Conservation (phyloP, 2,329 filamentous ascomycete genomes). For the Pestalotiopsis sp. region DNA sequence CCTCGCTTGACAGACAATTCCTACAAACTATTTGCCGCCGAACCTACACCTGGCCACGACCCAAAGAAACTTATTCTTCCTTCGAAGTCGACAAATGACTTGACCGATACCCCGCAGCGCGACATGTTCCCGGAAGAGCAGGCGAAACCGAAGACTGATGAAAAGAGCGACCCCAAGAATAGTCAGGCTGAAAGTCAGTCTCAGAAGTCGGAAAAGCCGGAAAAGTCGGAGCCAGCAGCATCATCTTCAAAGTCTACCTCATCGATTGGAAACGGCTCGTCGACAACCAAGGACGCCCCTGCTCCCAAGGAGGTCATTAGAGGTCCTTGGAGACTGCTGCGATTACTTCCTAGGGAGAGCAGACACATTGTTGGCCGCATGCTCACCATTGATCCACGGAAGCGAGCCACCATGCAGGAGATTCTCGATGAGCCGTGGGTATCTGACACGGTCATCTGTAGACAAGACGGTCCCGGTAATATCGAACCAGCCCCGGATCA, state of each 20-base stretch:
- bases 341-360: slow-evolving; percentile 85
- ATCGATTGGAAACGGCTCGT: slow-evolving; percentile 26
- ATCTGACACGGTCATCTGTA: slow-evolving; percentile 80
- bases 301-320: slow-evolving; percentile 75
- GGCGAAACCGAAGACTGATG: slow-evolving; percentile 26
- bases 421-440: slow-evolving; percentile 91
- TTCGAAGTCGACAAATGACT: slow-evolving; percentile 46
- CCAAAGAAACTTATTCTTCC: slow-evolving; percentile 54
- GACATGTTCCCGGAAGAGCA: slow-evolving; percentile 41
- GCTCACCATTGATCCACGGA: slow-evolving; percentile 85
- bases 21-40: slow-evolving; percentile 87
- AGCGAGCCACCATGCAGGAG: slow-evolving; percentile 82
- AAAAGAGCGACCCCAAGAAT: slow-evolving; percentile 17
- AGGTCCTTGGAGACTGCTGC: slow-evolving; percentile 87
- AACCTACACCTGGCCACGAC: slow-evolving; percentile 75
- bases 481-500: slow-evolving; percentile 78
- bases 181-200: background rate
- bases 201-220: background rate
- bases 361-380: slow-evolving; percentile 89
- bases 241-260: slow-evolving; percentile 7
- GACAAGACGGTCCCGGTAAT: slow-evolving; percentile 71
- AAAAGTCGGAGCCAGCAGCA: slow-evolving; percentile 18
- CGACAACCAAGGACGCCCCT: slow-evolving; percentile 32
- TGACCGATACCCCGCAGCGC: slow-evolving; percentile 40
- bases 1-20: slow-evolving; percentile 91